phyloP scores from a whole-genome alignment of 495 filamentous ascomycete species.

The Jackrogersella minutella region DNA sequence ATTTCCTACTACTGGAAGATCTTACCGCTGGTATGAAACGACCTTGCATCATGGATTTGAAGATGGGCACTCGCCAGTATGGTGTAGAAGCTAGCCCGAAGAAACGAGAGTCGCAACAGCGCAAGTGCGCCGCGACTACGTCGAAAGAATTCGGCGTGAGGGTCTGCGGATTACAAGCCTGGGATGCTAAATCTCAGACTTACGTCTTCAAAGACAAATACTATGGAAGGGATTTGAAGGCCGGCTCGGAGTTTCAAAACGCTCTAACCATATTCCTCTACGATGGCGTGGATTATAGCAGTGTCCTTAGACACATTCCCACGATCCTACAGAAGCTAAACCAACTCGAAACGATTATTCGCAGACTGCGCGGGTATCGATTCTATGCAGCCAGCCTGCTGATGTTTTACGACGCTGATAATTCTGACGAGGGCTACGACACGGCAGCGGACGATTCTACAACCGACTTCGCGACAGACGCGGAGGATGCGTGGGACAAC shows the following conservation, averaged over 20 bases:
- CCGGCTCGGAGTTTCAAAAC: conserved; percentile 87
- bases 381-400: conserved; percentile 96
- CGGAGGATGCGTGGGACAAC: conserved; percentile 50
- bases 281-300: conserved; percentile 81
- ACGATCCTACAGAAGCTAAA: conserved; percentile 83
- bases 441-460: conserved; percentile 58
- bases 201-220: conserved; percentile 98
- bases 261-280: conserved; percentile 90
- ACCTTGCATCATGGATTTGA: conserved; percentile 95
- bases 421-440: conserved; percentile 57
- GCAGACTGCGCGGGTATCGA: conserved; percentile 80
- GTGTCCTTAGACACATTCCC: conserved; percentile 84
- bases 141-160: conserved; percentile 91
- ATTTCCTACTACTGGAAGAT: conserved; percentile 95
- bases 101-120: conserved; percentile 90
- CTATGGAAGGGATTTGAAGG: conserved; percentile 88
- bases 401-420: conserved; percentile 89
- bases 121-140: conserved; percentile 91
- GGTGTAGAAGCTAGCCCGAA: conserved; percentile 91
- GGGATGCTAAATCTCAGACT: conserved; percentile 82
- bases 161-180: conserved; percentile 94
- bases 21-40: conserved; percentile 95
- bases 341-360: conserved; percentile 82
- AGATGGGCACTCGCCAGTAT: conserved; percentile 99
- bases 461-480: conserved; percentile 59